phyloP scores from a whole-genome alignment of 768 basidiomycete genomes.

The Termitomyces heimii region DNA sequence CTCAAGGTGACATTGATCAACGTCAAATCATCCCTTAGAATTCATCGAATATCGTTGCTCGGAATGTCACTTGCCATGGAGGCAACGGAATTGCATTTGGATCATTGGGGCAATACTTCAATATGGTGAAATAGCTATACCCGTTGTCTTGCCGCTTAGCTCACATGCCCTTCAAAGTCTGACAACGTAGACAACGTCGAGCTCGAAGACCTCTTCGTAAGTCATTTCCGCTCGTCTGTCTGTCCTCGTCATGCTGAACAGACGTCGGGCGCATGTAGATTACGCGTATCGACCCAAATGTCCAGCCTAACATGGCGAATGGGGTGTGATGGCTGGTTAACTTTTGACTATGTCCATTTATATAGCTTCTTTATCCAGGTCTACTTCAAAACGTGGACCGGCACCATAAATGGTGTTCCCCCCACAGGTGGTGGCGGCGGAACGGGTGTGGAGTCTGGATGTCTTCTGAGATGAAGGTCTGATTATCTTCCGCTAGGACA shows the following conservation, averaged over 20 bases:
- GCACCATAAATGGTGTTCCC: conserved; percentile 42
- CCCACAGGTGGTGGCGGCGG: conserved; percentile 55
- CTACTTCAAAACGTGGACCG: conserved; percentile 55
- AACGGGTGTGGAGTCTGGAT: conserved; percentile 23
- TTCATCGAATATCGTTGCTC: conserved; percentile 43
- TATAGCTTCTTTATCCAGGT: conserved; percentile 25
- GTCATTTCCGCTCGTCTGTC: not conserved
- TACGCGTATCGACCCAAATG: conserved; percentile 36
- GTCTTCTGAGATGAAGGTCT: not conserved
- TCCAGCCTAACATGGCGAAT: conserved; percentile 52
- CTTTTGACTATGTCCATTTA: not conserved
- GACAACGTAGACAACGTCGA: conserved; percentile 49
- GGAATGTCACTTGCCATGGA: conserved; percentile 47
- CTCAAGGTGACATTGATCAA: not conserved
- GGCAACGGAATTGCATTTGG: conserved; percentile 60
- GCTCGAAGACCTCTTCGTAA: conserved; percentile 41
- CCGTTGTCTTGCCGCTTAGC: not conserved
- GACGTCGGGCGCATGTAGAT: conserved; percentile 23
- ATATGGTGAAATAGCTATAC: conserved; percentile 29
- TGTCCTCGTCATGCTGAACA: not conserved
- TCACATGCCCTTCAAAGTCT: conserved; percentile 22
- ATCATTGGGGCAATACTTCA: conserved; percentile 51
- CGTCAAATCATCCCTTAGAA: conserved; percentile 24
- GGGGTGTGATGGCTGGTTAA: conserved; percentile 27
- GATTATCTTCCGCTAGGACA: conserved; percentile 24